These are phyloP conservation scores for Otatea glauca DNA, from an alignment of 176 grass and related monocot genomes.

Conservation along the genomic window DNA sequence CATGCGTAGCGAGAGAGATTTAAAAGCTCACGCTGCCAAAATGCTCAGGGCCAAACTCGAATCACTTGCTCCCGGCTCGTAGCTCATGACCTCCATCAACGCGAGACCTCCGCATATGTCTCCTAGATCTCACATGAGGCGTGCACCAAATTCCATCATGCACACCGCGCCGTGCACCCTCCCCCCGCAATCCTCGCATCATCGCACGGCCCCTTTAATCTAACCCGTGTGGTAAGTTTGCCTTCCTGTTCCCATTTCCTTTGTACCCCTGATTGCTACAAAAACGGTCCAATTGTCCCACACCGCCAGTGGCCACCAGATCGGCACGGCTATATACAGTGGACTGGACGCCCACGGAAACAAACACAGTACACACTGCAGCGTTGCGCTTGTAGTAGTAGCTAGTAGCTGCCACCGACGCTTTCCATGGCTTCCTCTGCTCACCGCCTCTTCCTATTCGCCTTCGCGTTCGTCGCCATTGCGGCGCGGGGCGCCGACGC, in stretches of 20 bases:
- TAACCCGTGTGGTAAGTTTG: not conserved
- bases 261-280: slow-evolving; percentile 3
- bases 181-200: slow-evolving; percentile 28
- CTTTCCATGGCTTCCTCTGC: slow-evolving; percentile 15
- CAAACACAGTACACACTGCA: not conserved
- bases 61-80: slow-evolving; percentile 26
- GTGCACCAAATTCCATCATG: slow-evolving; percentile 57
- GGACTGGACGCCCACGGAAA: slow-evolving; percentile 7
- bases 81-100: slow-evolving; percentile 49
- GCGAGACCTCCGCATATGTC: slow-evolving; percentile 11
- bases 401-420: slow-evolving; percentile 33
- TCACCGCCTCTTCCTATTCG: slow-evolving; percentile 25
- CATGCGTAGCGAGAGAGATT: not conserved
- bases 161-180: slow-evolving; percentile 17
- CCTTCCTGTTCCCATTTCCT: slow-evolving; percentile 13
- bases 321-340: slow-evolving; percentile 39
- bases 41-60: not conserved
- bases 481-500: slow-evolving; percentile 28
- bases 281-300: not conserved
- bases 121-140: slow-evolving; percentile 53
- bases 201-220: slow-evolving; percentile 8
- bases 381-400: not conserved
- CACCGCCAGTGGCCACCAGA: slow-evolving; percentile 19
- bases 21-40: slow-evolving; percentile 40
- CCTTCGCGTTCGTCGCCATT: slow-evolving; percentile 21